These are phyloP conservation scores for Trichomonas tenax DNA, from an alignment of 208 protist species.

Conservation along the genomic window DNA sequence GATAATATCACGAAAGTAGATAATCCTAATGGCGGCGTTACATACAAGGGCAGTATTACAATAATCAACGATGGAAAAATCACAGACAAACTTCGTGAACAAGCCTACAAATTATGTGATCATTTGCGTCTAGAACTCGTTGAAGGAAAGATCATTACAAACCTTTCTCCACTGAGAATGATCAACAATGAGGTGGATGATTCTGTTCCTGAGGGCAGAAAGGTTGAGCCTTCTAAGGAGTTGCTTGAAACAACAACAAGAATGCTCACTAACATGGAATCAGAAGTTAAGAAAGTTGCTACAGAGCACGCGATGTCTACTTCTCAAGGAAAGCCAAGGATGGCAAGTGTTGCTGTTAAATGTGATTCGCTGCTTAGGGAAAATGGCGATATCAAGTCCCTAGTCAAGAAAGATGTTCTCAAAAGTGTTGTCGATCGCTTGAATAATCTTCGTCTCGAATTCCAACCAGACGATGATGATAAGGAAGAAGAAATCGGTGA, in stretches of 20 bases:
- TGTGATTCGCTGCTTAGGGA: neutral
- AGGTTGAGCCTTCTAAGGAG: neutral
- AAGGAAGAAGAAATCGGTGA: neutral
- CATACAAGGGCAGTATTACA: neutral
- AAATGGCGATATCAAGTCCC: neutral
- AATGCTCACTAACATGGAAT: neutral
- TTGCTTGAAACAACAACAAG: neutral
- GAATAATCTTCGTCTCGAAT: neutral
- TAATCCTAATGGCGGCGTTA: neutral
- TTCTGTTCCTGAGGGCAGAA: neutral
- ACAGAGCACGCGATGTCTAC: neutral
- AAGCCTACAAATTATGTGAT: neutral
- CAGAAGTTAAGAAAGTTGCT: neutral
- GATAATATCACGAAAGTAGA: neutral
- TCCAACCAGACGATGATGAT: neutral
- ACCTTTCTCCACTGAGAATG: neutral
- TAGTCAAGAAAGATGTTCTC: neutral
- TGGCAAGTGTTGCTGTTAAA: neutral
- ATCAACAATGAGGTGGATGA: neutral
- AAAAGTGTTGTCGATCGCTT: neutral
- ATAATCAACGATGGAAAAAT: neutral
- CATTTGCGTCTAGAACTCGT: neutral
- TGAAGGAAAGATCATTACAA: neutral
- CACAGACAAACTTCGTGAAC: neutral
- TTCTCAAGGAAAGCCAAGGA: neutral